Percentiles rank a stretch among this genome's conserved stretches.
Conservation (phyloP, 371 early-diverging fungal genomes). For the Mucor irregularis region DNA sequence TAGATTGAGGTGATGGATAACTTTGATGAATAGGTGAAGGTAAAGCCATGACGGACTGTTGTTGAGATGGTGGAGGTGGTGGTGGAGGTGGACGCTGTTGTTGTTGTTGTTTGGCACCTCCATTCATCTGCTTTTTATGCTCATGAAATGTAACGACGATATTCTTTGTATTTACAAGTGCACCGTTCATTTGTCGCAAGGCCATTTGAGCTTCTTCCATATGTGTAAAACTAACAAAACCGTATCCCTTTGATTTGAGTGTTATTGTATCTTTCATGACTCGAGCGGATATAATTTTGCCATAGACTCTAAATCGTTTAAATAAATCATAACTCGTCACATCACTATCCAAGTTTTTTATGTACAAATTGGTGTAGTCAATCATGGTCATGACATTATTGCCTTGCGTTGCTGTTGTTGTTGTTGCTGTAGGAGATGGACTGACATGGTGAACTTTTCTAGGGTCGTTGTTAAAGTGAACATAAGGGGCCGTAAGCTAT, state of each 20-base stretch:
- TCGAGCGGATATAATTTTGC: conserved; percentile 46
- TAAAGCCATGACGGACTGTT: too few relatives aligned
- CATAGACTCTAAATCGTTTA: conserved; percentile 38
- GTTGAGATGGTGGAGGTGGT: conserved; percentile 5
- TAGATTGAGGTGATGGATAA: background rate
- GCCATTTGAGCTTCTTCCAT: conserved; percentile 44
- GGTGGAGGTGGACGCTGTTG: conserved; percentile 2
- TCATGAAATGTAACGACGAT: conserved; percentile 47
- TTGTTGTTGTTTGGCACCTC: conserved; percentile 3
- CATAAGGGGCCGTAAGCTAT: conserved; percentile 33
- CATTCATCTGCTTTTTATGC: conserved; percentile 40
- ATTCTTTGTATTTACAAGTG: conserved; percentile 26
- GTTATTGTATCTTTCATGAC: conserved; percentile 86
- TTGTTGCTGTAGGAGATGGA: background rate
- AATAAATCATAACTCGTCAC: conserved; percentile 46
- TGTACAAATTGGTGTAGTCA: conserved; percentile 46
- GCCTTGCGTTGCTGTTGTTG: background rate
- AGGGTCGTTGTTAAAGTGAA: conserved; percentile 10
- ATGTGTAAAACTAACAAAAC: conserved; percentile 60
- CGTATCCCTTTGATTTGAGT: conserved; percentile 86
- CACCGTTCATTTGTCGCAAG: conserved; percentile 39
- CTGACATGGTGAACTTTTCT: background rate
- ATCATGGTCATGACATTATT: conserved; percentile 16
- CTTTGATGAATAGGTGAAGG: too few relatives aligned
- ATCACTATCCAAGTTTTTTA: conserved; percentile 47